Conservation (phyloP, 768 basidiomycete genomes). For the Infundibulicybe gibba region DNA sequence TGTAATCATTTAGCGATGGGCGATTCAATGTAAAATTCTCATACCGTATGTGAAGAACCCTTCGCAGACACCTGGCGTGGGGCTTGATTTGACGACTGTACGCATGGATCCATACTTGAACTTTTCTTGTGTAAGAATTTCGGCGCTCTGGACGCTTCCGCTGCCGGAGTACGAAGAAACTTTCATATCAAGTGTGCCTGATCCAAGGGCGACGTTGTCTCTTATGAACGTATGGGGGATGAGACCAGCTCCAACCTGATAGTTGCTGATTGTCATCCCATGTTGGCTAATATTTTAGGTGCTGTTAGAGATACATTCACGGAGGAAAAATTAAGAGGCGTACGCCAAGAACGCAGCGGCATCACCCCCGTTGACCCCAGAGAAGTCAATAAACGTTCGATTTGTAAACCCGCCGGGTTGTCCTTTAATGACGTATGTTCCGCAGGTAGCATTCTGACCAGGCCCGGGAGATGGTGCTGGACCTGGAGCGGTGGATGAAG, state of each 20-base stretch:
- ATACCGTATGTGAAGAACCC: constrained; percentile 32
- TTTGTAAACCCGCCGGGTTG: not conserved
- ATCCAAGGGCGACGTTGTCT: constrained; percentile 24
- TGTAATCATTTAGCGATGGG: not conserved
- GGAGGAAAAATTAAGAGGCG: not conserved
- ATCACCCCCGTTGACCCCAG: not conserved
- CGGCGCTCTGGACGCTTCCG: constrained; percentile 22
- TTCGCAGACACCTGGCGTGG: constrained; percentile 27
- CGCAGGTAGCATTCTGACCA: not conserved
- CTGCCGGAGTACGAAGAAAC: constrained; percentile 26
- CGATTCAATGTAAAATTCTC: constrained; percentile 3
- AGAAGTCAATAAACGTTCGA: not conserved
- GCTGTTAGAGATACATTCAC: too few relatives aligned
- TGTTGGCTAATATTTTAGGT: not conserved
- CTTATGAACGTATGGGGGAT: constrained; percentile 21
- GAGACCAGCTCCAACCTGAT: constrained; percentile 12
- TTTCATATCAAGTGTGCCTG: constrained; percentile 28
- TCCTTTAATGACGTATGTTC: not conserved
- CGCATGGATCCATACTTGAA: constrained; percentile 31
- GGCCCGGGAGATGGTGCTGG: too few relatives aligned
- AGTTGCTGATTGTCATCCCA: constrained; percentile 24
- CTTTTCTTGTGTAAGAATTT: constrained; percentile 21
- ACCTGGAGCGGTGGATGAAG: too few relatives aligned
- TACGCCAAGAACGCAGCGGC: not conserved
- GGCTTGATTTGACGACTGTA: constrained; percentile 30